phyloP scores from a whole-genome alignment of 164 flowering plant species.

The Platanus orientalis region DNA sequence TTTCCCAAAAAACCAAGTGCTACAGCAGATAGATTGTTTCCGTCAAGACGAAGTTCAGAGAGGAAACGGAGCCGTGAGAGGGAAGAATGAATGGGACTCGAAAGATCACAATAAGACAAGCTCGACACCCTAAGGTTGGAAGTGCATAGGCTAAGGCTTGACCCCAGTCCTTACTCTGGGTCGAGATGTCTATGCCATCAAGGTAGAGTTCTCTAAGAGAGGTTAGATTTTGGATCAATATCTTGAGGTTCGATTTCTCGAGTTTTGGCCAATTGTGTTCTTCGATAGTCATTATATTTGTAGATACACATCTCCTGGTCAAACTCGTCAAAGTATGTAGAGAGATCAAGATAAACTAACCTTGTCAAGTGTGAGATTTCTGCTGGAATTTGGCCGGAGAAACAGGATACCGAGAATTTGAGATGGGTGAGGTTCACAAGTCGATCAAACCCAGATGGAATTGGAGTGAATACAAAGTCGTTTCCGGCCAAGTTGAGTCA shows the following conservation, averaged over 20 bases:
- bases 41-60: not conserved
- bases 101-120: slow-evolving; percentile 3
- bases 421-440: slow-evolving; percentile 18
- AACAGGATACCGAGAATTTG: slow-evolving; percentile 18
- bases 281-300: not conserved
- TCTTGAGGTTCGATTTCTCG: no score
- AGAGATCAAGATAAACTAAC: slow-evolving; percentile 21
- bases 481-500: slow-evolving; percentile 5
- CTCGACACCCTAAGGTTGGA: slow-evolving; percentile 5
- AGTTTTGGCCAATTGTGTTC: slow-evolving; percentile 4
- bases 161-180: not conserved
- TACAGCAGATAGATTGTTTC: no score
- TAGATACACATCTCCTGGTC: slow-evolving; percentile 3
- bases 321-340: not conserved
- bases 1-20: not conserved
- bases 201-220: slow-evolving; percentile 14
- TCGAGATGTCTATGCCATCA: not conserved
- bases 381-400: slow-evolving; percentile 28
- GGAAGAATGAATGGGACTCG: not conserved
- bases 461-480: slow-evolving; percentile 18
- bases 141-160: not conserved
- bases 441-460: slow-evolving; percentile 16
- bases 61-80: not conserved
- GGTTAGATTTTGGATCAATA: no score
- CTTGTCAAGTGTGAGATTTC: slow-evolving; percentile 11